These are phyloP conservation scores for Murraya paniculata DNA, from an alignment of 345 rosid species.

Conservation along the genomic window DNA sequence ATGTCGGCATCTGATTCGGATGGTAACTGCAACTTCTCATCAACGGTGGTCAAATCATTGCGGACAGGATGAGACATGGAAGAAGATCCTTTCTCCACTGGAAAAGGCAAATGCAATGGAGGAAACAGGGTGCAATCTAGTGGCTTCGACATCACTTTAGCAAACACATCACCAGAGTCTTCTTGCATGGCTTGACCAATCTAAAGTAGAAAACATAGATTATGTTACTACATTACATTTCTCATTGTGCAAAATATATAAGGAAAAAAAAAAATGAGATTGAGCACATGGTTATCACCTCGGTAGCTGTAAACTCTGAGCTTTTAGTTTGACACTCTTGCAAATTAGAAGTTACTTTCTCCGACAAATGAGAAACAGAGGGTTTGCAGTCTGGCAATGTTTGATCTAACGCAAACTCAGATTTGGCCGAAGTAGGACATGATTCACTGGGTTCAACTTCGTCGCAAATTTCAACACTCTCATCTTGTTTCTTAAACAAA, in stretches of 20 bases:
- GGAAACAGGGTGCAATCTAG: conserved; percentile 38
- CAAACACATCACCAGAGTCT: conserved; percentile 17
- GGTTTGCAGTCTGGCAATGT: conserved; percentile 25
- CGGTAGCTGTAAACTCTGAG: conserved; percentile 16
- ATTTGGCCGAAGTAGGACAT: conserved; percentile 33
- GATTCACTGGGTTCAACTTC: conserved; percentile 36
- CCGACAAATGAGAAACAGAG: conserved; percentile 3
- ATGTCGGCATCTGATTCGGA: conserved; percentile 32
- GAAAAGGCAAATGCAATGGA: conserved; percentile 42
- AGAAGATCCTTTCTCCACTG: conserved; percentile 36
- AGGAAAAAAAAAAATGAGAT: neutral
- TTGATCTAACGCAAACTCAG: conserved; percentile 25
- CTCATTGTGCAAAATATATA: neutral
- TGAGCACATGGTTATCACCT: conserved; percentile 31
- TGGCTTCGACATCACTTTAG: conserved; percentile 23
- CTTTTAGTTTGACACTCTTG: conserved; percentile 18
- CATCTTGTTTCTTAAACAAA: conserved; percentile 67
- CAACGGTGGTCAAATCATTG: conserved; percentile 8
- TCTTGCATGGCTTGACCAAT: conserved; percentile 31
- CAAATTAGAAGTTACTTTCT: neutral
- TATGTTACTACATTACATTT: neutral
- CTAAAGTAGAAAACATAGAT: conserved; percentile 18
- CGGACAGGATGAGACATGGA: conserved; percentile 20
- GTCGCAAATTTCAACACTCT: conserved; percentile 30
- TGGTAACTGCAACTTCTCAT: conserved; percentile 21